Evolutionary conservation across 352 stramenopile genomes (phyloP), one percentile per base, ranked within the genome.

Genomic region (Pythium aphanidermatum): DNA sequence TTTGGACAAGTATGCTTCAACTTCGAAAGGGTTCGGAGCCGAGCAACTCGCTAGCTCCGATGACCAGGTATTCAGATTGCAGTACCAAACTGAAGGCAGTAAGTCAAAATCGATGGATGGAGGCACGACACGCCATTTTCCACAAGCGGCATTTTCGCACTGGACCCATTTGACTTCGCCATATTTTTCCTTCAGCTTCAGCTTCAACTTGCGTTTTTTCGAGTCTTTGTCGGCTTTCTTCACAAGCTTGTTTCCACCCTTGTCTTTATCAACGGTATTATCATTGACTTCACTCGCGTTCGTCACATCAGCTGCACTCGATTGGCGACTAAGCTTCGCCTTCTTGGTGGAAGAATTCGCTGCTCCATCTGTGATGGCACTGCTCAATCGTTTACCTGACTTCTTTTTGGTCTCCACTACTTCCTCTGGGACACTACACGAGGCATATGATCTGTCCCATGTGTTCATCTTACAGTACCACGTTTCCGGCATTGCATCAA

Each of bases 381-480:
- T 16, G 14, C 32, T 46, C 0, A 28, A 32, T 16, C 37, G 33
- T 31, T 63, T 53, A 8, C 33, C 29, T 10, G 46, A 30, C 11
- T 31, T 41, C 19, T 57, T 63, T 36, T 53, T 58, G 2, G 50
- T 46, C 35, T 83, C 75, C 2, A 83, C 41, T n/a, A 81, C 66
- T 59, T 98, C 90, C 55, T 98, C 94, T 0, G 79, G 75, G 16
- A 94, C 83, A n/a, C 74, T 65, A 50, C 92, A 98, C 3, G 71
- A 91, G 17, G 79, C 87, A 34, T 85, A 82, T 29, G 71, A 83
- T 16, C 61, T 50, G 58, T 97, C 88, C 78, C 91, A 98, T 8
- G 70, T 78, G 65, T 98, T 98, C 74, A 98, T 90, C 42, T 87
- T 72, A 66, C 95, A 98, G 55, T 96, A 98, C 95, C 95, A 98